These are phyloP conservation scores for Botrytis aclada DNA, from an alignment of 2,329 filamentous ascomycete species.

Conservation along the genomic window DNA sequence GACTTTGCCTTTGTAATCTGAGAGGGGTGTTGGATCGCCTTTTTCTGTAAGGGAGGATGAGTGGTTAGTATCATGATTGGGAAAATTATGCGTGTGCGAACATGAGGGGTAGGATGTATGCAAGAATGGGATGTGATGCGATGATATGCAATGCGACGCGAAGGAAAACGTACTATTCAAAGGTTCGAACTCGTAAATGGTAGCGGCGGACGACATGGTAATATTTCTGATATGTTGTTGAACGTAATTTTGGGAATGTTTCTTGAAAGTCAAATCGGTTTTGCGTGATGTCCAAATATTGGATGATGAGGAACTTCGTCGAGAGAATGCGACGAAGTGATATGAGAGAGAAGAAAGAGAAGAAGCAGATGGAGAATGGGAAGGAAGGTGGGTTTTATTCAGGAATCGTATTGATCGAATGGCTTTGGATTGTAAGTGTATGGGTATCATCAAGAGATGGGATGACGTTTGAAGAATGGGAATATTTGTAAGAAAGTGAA, in stretches of 20 bases:
- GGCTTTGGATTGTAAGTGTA: neutral
- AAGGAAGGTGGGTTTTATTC: neutral
- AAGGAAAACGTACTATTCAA: slow-evolving; percentile 63
- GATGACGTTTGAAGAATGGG: slow-evolving; percentile 1
- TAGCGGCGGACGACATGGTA: slow-evolving; percentile 64
- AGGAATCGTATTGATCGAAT: neutral
- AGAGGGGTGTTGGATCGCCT: slow-evolving; percentile 67
- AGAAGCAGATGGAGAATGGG: neutral
- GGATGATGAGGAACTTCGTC: neutral
- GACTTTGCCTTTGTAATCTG: slow-evolving; percentile 81
- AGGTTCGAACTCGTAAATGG: slow-evolving; percentile 81
- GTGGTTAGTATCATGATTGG: slow-evolving; percentile 17
- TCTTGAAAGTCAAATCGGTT: neutral
- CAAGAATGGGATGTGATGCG: neutral
- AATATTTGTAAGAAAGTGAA: slow-evolving; percentile 13
- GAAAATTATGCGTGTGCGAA: neutral
- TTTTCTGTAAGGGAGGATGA: slow-evolving; percentile 54
- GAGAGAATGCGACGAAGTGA: neutral
- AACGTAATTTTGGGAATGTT: slow-evolving; percentile 4
- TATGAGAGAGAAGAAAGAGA: neutral
- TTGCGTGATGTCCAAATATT: slow-evolving; percentile 12
- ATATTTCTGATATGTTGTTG: slow-evolving; percentile 15
- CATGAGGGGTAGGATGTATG: neutral
- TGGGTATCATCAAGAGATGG: neutral
- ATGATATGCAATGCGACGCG: neutral